Conservation (phyloP, 768 basidiomycete genomes). For the Russula ochroleuca region DNA sequence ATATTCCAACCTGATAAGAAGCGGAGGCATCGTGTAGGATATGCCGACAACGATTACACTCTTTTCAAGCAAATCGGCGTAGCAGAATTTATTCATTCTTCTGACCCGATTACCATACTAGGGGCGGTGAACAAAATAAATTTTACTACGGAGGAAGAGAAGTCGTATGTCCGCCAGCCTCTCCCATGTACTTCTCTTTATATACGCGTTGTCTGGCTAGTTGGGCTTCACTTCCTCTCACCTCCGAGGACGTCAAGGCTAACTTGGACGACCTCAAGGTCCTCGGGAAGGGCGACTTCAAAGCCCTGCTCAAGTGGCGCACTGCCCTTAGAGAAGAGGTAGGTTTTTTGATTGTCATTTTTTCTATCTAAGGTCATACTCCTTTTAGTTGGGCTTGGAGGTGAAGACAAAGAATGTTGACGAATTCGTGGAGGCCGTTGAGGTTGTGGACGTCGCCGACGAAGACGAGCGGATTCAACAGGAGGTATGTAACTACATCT, state of each 20-base stretch:
- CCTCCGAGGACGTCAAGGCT: slow-evolving; percentile 72
- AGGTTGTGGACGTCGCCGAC: slow-evolving; percentile 64
- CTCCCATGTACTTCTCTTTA: slow-evolving; percentile 3
- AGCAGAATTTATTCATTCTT: slow-evolving; percentile 60
- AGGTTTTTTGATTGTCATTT: slow-evolving; percentile 27
- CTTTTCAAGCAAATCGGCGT: slow-evolving; percentile 73
- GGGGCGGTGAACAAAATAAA: slow-evolving; percentile 73
- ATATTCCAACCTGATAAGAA: slow-evolving; percentile 99
- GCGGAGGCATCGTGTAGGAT: slow-evolving; percentile 87
- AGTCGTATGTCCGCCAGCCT: slow-evolving; percentile 46
- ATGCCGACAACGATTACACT: slow-evolving; percentile 90
- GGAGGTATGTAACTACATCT: slow-evolving; percentile 54
- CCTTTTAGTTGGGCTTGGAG: slow-evolving; percentile 72
- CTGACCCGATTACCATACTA: slow-evolving; percentile 75
- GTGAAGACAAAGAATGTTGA: slow-evolving; percentile 67
- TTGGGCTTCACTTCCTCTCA: slow-evolving; percentile 69
- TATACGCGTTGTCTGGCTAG: slow-evolving; percentile 36
- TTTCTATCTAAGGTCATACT: not conserved
- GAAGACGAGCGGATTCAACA: slow-evolving; percentile 87
- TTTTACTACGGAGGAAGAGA: slow-evolving; percentile 81
- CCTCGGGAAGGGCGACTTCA: slow-evolving; percentile 97
- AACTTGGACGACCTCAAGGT: slow-evolving; percentile 93
- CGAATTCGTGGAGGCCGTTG: slow-evolving; percentile 69
- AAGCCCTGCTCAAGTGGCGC: slow-evolving; percentile 88
- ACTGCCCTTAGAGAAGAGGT: slow-evolving; percentile 85